These are phyloP conservation scores for Termitomyces sp. DNA, from an alignment of 1,284 basidiomycete genomes.

Conservation along the genomic window DNA sequence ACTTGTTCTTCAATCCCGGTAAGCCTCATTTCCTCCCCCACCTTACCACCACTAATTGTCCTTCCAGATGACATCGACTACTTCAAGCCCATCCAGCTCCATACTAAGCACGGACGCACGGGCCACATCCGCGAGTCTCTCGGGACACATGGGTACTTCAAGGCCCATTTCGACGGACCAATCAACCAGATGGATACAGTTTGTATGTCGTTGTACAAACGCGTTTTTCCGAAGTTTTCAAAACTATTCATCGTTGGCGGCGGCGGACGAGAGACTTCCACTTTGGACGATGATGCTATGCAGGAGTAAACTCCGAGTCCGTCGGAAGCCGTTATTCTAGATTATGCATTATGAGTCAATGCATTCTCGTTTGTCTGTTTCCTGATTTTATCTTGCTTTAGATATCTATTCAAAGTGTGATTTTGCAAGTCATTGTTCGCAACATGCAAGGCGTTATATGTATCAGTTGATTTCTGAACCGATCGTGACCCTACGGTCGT, in stretches of 20 bases:
- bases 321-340: neutral
- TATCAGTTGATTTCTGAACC: too few relatives aligned
- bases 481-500: too few relatives aligned
- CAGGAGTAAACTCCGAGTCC: constrained; percentile 29
- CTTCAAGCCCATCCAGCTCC: constrained; percentile 89
- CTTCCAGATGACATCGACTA: constrained; percentile 81
- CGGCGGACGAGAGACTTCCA: constrained; percentile 2
- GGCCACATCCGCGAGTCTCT: constrained; percentile 92
- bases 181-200: constrained; percentile 96
- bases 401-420: too few relatives aligned
- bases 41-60: constrained; percentile 8
- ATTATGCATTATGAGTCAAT: neutral
- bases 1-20: constrained; percentile 97
- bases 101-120: constrained; percentile 90
- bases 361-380: neutral
- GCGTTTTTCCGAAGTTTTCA: constrained; percentile 85
- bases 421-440: too few relatives aligned
- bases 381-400: neutral
- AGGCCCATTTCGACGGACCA: constrained; percentile 94
- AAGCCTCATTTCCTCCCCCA: constrained; percentile 19
- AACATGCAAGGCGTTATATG: neutral
- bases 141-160: constrained; percentile 98
- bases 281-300: constrained; percentile 27
- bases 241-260: constrained; percentile 40
- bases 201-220: constrained; percentile 88